Conservation (phyloP, 2,329 filamentous ascomycete genomes). For the Neofusicoccum laricinum region DNA sequence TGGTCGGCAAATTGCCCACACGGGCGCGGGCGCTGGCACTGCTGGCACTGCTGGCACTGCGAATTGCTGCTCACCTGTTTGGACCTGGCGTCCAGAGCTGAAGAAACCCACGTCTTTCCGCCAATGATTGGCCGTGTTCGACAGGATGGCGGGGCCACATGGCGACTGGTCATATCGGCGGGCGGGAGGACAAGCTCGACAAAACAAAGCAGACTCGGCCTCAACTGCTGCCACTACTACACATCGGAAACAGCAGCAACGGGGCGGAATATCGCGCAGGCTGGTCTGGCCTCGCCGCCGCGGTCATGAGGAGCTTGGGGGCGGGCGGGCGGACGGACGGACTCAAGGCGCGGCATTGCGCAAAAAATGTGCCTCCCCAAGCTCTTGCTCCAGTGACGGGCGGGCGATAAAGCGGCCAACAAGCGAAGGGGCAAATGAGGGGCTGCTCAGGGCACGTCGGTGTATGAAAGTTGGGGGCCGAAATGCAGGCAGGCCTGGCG, state of each 20-base stretch:
- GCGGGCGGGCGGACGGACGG: neutral
- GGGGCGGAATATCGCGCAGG: constrained; percentile 7
- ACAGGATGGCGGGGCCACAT: neutral
- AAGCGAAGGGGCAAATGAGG: constrained; percentile 6
- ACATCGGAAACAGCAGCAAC: constrained; percentile 12
- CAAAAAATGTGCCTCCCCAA: constrained; percentile 2
- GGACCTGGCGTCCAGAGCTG: neutral
- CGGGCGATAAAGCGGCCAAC: neutral
- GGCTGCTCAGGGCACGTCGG: neutral
- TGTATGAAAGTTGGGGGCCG: constrained; percentile 11
- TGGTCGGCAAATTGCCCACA: neutral
- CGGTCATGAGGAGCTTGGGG: neutral
- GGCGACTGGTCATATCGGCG: neutral
- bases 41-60: neutral
- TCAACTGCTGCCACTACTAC: constrained; percentile 5
- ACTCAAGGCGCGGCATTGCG: neutral
- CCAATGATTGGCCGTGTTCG: constrained; percentile 1
- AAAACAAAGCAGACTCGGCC: constrained; percentile 5
- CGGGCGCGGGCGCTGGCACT: neutral
- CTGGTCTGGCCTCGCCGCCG: neutral
- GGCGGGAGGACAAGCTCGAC: constrained; percentile 6
- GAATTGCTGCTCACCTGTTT: neutral
- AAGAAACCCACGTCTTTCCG: neutral
- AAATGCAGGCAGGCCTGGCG: neutral
- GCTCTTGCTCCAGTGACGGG: constrained; percentile 1